phyloP scores from a whole-genome alignment of 208 protist genomes.

The Acanthamoeba castellanii region DNA sequence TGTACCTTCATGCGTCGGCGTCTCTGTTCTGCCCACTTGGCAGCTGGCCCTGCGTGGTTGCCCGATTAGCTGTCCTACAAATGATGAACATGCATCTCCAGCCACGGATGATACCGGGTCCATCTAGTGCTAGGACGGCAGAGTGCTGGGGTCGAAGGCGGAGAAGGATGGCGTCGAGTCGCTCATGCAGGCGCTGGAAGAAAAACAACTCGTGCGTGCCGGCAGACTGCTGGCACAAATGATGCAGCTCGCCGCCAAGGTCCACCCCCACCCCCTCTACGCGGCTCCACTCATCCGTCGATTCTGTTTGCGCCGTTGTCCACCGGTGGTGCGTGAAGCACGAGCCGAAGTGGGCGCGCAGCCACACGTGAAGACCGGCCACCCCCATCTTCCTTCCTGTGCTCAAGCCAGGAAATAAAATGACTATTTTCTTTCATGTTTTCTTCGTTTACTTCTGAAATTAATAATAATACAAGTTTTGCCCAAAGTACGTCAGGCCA shows the following conservation, averaged over 20 bases:
- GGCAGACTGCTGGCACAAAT: background rate
- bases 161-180: slow-evolving; percentile 6
- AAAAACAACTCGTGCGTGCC: slow-evolving; percentile 62
- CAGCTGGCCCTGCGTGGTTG: slow-evolving; percentile 7
- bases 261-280: slow-evolving; percentile 27
- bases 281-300: background rate
- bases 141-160: background rate
- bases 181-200: slow-evolving; percentile 23
- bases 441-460: too few species aligned
- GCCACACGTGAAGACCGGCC: slow-evolving; percentile 22
- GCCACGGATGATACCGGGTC: background rate
- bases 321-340: slow-evolving; percentile 32
- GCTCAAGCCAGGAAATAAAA: too few species aligned
- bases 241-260: slow-evolving; percentile 30
- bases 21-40: slow-evolving; percentile 67
- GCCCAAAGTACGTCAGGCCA: too few species aligned
- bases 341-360: background rate
- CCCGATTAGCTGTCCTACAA: background rate
- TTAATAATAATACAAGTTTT: too few species aligned
- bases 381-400: slow-evolving; percentile 28
- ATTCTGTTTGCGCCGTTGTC: background rate
- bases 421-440: too few species aligned
- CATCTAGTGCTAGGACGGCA: slow-evolving; percentile 11
- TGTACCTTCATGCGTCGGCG: slow-evolving; percentile 35
- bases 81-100: background rate